These are phyloP conservation scores for Mycena vulgaris DNA, from an alignment of 768 basidiomycete species.

Conservation along the genomic window DNA sequence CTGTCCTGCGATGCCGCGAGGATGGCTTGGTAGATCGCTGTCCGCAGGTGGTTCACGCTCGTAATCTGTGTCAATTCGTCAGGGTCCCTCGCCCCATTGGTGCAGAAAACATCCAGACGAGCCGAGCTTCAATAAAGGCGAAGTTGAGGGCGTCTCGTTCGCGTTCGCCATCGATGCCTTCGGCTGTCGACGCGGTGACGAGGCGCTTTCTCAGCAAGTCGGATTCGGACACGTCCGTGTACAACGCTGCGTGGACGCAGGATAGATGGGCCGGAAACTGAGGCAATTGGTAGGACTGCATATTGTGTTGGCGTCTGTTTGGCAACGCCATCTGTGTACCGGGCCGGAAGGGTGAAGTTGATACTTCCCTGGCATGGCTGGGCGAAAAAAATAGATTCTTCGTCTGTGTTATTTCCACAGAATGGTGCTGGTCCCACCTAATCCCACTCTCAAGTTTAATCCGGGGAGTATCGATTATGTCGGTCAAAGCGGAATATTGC, in stretches of 20 bases:
- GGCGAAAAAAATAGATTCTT: too few relatives aligned
- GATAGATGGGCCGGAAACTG: slow-evolving; percentile 62
- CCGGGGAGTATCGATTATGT: too few relatives aligned
- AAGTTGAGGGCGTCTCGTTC: slow-evolving; percentile 90
- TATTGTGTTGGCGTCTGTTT: slow-evolving; percentile 37
- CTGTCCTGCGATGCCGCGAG: slow-evolving; percentile 71
- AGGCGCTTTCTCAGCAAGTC: slow-evolving; percentile 74
- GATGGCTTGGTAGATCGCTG: slow-evolving; percentile 88
- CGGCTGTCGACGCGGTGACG: slow-evolving; percentile 74
- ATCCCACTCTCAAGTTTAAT: too few relatives aligned
- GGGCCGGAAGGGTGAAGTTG: too few relatives aligned
- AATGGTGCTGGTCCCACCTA: too few relatives aligned
- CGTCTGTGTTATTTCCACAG: too few relatives aligned
- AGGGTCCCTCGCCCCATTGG: neutral
- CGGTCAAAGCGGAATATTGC: neutral
- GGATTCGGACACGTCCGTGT: slow-evolving; percentile 77
- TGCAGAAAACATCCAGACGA: slow-evolving; percentile 66
- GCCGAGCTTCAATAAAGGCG: slow-evolving; percentile 89
- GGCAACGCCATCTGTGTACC: neutral
- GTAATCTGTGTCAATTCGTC: slow-evolving; percentile 71
- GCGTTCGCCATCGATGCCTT: slow-evolving; percentile 71
- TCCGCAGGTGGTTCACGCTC: slow-evolving; percentile 84
- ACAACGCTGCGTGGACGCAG: slow-evolving; percentile 75
- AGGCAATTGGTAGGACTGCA: slow-evolving; percentile 72
- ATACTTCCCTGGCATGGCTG: too few relatives aligned